These are phyloP conservation scores for Tuber brumale DNA, from an alignment of 495 filamentous ascomycete species.

Conservation along the genomic window DNA sequence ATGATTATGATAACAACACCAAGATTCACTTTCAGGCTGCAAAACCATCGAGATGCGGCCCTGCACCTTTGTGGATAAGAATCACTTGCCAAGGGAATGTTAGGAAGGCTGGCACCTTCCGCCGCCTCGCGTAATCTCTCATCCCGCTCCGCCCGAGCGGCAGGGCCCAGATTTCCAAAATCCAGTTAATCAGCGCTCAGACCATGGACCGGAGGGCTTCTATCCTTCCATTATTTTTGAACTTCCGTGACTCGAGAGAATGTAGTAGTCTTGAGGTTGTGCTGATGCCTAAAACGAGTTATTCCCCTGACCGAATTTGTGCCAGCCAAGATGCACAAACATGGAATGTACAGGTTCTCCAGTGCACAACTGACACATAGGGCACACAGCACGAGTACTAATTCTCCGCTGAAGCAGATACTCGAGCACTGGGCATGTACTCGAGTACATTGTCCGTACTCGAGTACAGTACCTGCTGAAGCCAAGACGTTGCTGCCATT, in stretches of 20 bases:
- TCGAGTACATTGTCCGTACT: background rate
- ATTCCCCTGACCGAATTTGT: background rate
- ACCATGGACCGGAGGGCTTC: background rate
- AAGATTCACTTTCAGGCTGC: background rate
- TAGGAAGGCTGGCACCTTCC: background rate
- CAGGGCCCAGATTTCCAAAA: background rate
- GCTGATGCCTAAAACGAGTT: background rate
- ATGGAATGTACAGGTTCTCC: background rate
- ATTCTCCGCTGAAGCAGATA: background rate
- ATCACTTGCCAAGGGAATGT: background rate
- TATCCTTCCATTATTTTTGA: background rate
- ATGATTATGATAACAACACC: background rate
- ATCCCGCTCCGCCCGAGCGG: conserved; percentile 1
- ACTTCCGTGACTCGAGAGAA: background rate
- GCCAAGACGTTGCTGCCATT: background rate
- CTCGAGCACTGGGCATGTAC: too few species aligned
- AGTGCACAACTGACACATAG: background rate
- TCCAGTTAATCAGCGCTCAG: background rate
- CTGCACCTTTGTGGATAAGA: background rate
- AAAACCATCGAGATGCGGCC: background rate
- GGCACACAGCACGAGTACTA: background rate
- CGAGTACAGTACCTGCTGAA: background rate
- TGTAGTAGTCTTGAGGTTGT: background rate
- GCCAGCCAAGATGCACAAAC: background rate
- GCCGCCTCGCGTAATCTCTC: conserved; percentile 2